Base-by-base conservation (phyloP, 768 basidiomycete genomes). In the Clitopilus passeckerianus region DNA sequence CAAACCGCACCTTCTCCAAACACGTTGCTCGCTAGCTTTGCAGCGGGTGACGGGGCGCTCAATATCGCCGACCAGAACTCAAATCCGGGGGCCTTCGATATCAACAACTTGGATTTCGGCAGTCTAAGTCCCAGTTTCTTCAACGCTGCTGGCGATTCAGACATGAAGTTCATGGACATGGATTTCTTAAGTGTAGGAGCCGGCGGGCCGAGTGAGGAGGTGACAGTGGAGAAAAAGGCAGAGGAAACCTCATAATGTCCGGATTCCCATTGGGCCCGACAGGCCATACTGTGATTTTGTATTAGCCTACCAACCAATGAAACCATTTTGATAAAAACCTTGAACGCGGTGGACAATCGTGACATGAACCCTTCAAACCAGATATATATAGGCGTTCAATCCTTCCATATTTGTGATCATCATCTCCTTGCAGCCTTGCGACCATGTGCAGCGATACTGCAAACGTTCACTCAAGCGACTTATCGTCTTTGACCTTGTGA, bases 121-220 rank as follows among this genome's bases (percentile, higher is more conserved):
- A 73, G 74, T 56, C 70, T 86, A 55, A 71, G 72, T 57, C 64
- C 75, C 23, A 71, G 72, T 37, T 81, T 84, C 60, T 80, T 80
- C 62, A 70, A 68, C 1, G 67, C 73, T 57, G 62, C 70, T 30
- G 61, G 70, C 50, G 69, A 72, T 44, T n/a, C 73, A 5, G 81
- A 76, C 34, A 75, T 85, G 70, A 75, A 71, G 60, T 76, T 84
- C 61, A 72, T 76, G 68, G 83, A 83, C 63, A 82, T 87, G 81
- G 82, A 83, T 46, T 75, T 77, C 16, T 74, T 86, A 55, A 69
- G 86, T 65, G 12, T 9, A n/a, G 18, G 12, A 18, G 10, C n/a
- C 18, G 20, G 9, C 12, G 46, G 46, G 18, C 22, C 16, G 75
- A 72, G 52, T 80, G 84, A 71, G 72, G 74, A 53, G 56, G 64